Evolutionary conservation across 2,329 filamentous ascomycete genomes (phyloP), one percentile per base, ranked within the genome.

Genomic region (Ilyonectria mors-panacis): DNA sequence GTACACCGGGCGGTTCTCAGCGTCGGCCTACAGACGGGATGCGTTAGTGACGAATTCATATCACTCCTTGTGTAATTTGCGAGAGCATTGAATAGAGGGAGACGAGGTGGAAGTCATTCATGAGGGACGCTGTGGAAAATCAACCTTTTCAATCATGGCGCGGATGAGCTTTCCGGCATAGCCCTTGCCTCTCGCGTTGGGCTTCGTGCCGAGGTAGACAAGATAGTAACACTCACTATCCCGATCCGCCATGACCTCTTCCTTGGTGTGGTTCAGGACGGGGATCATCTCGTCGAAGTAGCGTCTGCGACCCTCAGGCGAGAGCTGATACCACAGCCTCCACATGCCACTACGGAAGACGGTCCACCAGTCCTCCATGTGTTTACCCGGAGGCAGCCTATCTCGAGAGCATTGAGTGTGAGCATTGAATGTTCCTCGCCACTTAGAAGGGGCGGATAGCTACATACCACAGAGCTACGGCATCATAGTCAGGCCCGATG

Each of bases 281-380:
- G 93, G 93, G 54, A 94, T 80, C 81, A 95, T 90, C 80, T 96
- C 93, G 69, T 85, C 82, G 81, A 93, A 94, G 86, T 94, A 94
- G 70, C 94, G 92, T 72, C 84, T 86, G 72, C 87, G 89, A 69
- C 92, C 92, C 84, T 95, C 93, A 60, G 85, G 76, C 12, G 92
- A 91, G 68, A 96, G 89, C 78, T 91, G 89, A 82, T 90, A 95
- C 81, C 89, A 88, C 68, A 95, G 86, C 69, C 91, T 87, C 93
- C 93, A 95, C 84, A 94, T 88, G 67, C 93, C 93, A 76, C 88
- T 92, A 70, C 92, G 91, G 71, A 95, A 81, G 68, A 90, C 86
- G 59, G 92, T 94, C 83, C 88, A 86, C 84, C 88, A 90, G 79
- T 91, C 90, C 80, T 95, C 93, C 81, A 92, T 90, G 79, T 92